phyloP scores from a whole-genome alignment of 2,329 filamentous ascomycete species.

The Fusarium tjaetaba region DNA sequence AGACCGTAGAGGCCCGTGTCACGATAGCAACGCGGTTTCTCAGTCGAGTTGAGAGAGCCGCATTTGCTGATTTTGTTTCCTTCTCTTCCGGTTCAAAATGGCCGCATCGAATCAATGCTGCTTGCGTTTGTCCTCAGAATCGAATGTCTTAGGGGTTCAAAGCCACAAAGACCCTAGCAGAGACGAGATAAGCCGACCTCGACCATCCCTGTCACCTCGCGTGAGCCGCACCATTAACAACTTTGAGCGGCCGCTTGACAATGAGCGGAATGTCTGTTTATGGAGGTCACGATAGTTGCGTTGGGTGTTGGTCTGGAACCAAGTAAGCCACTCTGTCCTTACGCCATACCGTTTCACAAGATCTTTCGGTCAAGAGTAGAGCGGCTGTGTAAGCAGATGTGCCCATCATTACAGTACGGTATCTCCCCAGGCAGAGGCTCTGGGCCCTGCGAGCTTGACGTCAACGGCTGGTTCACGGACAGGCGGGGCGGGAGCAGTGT shows the following conservation, averaged over 20 bases:
- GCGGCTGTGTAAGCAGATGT: constrained; percentile 5
- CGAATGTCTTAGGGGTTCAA: constrained; percentile 20
- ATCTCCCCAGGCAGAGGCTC: constrained; percentile 2
- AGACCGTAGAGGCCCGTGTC: neutral
- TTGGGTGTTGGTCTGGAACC: neutral
- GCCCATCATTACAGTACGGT: neutral
- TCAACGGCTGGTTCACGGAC: constrained; percentile 28
- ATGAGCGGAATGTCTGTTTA: constrained; percentile 5
- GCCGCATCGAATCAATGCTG: neutral
- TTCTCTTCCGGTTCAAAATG: neutral
- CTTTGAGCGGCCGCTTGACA: neutral
- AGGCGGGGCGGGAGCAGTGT: constrained; percentile 18
- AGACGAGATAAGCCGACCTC: constrained; percentile 28
- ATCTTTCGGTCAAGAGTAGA: constrained; percentile 10
- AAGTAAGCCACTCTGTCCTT: neutral
- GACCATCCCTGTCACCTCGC: constrained; percentile 8
- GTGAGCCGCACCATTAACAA: constrained; percentile 11
- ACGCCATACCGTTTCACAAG: constrained; percentile 1
- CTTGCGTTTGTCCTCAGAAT: constrained; percentile 19
- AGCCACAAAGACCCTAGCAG: constrained; percentile 27
- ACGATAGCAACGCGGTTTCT: neutral
- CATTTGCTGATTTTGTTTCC: neutral
- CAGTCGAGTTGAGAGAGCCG: neutral
- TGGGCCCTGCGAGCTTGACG: constrained; percentile 19
- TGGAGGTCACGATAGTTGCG: constrained; percentile 19